A percentile compares a stretch with the other conserved stretches of the same genome.
These are phyloP conservation scores for Byssoonygena ceratinophila DNA, from an alignment of 2,329 filamentous ascomycete species.

Conservation along the genomic window DNA sequence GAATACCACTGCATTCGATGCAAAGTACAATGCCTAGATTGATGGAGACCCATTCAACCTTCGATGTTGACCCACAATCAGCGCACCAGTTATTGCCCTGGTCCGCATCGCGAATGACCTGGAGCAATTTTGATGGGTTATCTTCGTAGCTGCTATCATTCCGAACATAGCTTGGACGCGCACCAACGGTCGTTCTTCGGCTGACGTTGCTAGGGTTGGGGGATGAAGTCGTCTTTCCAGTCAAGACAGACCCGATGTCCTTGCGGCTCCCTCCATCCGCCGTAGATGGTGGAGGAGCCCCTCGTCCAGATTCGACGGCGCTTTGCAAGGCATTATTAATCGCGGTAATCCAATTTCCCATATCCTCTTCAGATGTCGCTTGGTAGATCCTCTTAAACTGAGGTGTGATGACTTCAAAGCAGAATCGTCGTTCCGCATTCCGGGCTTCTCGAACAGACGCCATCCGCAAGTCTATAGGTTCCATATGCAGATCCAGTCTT, in stretches of 20 bases:
- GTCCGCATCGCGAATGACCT: constrained; percentile 78
- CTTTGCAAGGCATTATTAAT: constrained; percentile 97
- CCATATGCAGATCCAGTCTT: constrained; percentile 90
- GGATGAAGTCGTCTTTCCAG: constrained; percentile 66
- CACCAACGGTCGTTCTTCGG: constrained; percentile 83
- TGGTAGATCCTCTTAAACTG: constrained; percentile 95
- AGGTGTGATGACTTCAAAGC: constrained; percentile 96
- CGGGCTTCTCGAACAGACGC: constrained; percentile 92
- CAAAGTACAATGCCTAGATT: constrained; percentile 93
- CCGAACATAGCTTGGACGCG: constrained; percentile 62
- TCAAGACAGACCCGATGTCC: constrained; percentile 86
- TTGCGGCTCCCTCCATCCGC: constrained; percentile 56
- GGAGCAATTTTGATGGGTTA: constrained; percentile 72
- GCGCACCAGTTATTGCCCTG: constrained; percentile 90
- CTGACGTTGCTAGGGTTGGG: constrained; percentile 51
- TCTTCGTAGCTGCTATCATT: constrained; percentile 67
- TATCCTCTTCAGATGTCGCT: constrained; percentile 93
- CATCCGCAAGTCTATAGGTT: constrained; percentile 93
- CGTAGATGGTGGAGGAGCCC: constrained; percentile 38
- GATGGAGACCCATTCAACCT: constrained; percentile 98
- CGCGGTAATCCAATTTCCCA: constrained; percentile 90
- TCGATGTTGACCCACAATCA: constrained; percentile 80
- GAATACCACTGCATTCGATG: constrained; percentile 96
- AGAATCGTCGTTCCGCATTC: constrained; percentile 88
- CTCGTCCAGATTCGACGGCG: constrained; percentile 69